Base-by-base conservation (phyloP, 495 filamentous ascomycete genomes). In the Daldinia childiae region DNA sequence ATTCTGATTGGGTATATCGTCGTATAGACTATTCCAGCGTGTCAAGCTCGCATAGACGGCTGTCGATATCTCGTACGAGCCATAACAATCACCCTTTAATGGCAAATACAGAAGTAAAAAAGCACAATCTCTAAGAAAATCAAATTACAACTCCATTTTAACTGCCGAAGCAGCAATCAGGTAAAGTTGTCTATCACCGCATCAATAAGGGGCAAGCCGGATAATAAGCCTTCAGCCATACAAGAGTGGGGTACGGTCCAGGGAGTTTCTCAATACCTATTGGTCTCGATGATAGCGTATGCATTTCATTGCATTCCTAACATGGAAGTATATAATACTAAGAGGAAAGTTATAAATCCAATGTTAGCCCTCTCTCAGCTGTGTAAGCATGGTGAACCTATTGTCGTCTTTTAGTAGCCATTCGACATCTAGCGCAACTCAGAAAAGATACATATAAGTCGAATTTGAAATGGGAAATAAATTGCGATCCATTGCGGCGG, bases 221-320 rank as follows among this genome's bases (percentile, higher is more conserved):
- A 56, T 56, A 56, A 56, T 56, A 56, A n/a, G 27, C n/a, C 29
- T 56, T 56, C 27, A 34, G 29, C 52, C 24, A 56, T 30, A 56
- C 19, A 17, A 32, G 52, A 34, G 52, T n/a, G 52, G 29, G 26
- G 52, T 17, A 8, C 29, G 12, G 12, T 14, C 26, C 15, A n/a
- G 26, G 27, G 26, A 56, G 6, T 17, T 27, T 29, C 48, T 6
- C 48, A 15, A 8, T 29, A 19, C 48, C 1, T 29, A 29, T 52
- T 52, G 48, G 24, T 26, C 19, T 15, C 9, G 14, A 52, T 14
- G 48, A 52, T 52, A 52, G 29, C 9, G 6, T 29, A 15, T 11
- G 14, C n/a, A 15, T 11, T 52, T 52, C 24, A 52, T 52, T n/a
- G 24, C 3, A 5, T 15, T 52, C 26, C 1, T 27, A 3, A 52